Evolutionary conservation across 2,329 filamentous ascomycete species (phyloP).

Genomic region (Chaetomiaceae sp.): DNA sequence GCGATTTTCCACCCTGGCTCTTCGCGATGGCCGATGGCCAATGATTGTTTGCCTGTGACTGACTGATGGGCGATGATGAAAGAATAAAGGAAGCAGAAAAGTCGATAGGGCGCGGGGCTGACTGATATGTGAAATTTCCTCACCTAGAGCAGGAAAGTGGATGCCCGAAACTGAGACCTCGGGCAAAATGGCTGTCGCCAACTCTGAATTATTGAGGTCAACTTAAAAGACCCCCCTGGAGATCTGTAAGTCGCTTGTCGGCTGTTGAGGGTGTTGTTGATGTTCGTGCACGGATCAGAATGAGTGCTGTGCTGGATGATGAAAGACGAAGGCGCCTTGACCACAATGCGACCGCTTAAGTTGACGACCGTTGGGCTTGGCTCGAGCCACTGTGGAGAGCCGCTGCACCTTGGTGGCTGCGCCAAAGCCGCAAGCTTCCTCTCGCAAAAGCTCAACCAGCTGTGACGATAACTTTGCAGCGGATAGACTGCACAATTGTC

Average conservation of each 20-base stretch:
- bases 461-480: too few species aligned
- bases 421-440: too few species aligned
- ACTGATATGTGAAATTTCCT: constrained; percentile 15
- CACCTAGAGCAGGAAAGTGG: constrained; percentile 4
- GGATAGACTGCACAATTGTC: too few species aligned
- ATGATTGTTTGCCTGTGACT: not conserved
- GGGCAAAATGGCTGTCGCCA: not conserved
- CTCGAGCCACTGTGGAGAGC: not conserved
- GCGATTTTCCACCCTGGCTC: too few species aligned
- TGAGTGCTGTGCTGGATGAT: constrained; percentile 11
- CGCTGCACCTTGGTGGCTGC: too few species aligned
- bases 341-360: constrained; percentile 16
- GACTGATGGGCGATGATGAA: constrained; percentile 7
- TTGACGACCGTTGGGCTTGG: constrained; percentile 14
- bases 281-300: constrained; percentile 24
- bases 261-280: constrained; percentile 2
- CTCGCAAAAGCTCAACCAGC: too few species aligned
- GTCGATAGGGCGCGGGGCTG: constrained; percentile 14
- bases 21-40: not conserved
- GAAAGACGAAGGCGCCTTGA: constrained; percentile 15
- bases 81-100: constrained; percentile 1
- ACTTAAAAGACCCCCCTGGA: not conserved
- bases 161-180: not conserved
- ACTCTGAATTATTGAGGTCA: not conserved
- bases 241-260: not conserved